A percentile compares a stretch with the other conserved stretches of the same genome.
phyloP scores from a whole-genome alignment of 2,329 filamentous ascomycete species.

The Aureobasidium sp. region DNA sequence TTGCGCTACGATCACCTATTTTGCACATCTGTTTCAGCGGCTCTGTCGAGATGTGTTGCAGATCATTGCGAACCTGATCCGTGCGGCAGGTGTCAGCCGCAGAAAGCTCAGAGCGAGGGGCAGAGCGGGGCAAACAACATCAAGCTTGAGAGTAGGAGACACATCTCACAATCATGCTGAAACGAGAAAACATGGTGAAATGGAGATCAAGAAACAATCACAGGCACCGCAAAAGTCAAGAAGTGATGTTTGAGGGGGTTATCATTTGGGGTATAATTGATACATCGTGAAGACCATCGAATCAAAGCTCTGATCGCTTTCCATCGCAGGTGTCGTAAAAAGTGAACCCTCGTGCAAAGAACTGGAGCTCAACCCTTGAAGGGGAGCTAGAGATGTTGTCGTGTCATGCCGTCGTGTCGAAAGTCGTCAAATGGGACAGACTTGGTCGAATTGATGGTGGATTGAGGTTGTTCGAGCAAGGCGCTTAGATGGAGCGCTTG shows the following conservation, averaged over 20 bases:
- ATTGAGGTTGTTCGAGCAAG: not conserved
- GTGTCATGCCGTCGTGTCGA: constrained; percentile 14
- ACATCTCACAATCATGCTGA: not conserved
- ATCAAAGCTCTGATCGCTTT: constrained; percentile 4
- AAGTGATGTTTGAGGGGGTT: constrained; percentile 5
- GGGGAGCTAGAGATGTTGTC: constrained; percentile 12
- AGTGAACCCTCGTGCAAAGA: not conserved
- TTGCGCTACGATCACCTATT: not conserved
- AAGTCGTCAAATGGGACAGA: not conserved
- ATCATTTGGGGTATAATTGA: constrained; percentile 6
- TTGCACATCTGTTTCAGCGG: not conserved
- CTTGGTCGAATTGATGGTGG: constrained; percentile 7
- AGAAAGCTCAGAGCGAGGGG: not conserved
- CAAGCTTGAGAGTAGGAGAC: not conserved
- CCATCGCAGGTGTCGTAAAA: constrained; percentile 1
- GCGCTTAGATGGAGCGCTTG: constrained; percentile 35
- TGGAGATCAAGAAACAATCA: not conserved
- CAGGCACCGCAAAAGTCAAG: not conserved
- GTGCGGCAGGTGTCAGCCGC: not conserved
- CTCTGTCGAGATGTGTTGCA: not conserved
- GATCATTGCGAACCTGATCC: not conserved
- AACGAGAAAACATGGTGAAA: not conserved
- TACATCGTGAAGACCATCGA: constrained; percentile 12
- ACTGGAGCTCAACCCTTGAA: not conserved
- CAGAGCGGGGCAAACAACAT: not conserved